Conservation (phyloP, 2,329 filamentous ascomycete genomes). For the Aspergillus sp. region DNA sequence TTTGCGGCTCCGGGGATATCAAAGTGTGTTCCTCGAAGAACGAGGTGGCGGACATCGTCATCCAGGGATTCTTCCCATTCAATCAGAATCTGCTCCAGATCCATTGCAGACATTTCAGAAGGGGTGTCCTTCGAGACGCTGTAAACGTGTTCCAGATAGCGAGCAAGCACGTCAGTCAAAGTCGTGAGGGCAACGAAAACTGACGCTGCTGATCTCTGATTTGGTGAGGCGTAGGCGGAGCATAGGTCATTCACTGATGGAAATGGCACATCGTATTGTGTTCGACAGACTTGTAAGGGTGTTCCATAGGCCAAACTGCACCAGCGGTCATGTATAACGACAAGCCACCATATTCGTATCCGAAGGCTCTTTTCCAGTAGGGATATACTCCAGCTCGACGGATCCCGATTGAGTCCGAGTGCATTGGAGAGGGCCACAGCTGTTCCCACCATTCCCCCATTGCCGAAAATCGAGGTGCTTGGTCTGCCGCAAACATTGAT, state of each 20-base stretch:
- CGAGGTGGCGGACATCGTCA: slow-evolving; percentile 32
- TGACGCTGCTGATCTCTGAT: slow-evolving; percentile 19
- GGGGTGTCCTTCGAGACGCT: slow-evolving; percentile 23
- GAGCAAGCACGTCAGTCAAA: slow-evolving; percentile 38
- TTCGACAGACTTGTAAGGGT: slow-evolving; percentile 40
- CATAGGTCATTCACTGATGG: slow-evolving; percentile 33
- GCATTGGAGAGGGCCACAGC: slow-evolving; percentile 48
- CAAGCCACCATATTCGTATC: slow-evolving; percentile 50
- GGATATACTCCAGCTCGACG: slow-evolving; percentile 47
- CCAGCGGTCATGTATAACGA: slow-evolving; percentile 50
- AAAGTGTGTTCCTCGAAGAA: slow-evolving; percentile 37
- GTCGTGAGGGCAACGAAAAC: slow-evolving; percentile 42
- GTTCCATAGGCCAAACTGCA: slow-evolving; percentile 48
- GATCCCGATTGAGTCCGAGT: slow-evolving; percentile 48
- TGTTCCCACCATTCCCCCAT: slow-evolving; percentile 44
- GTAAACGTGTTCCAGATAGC: slow-evolving; percentile 28
- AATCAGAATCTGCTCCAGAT: slow-evolving; percentile 34
- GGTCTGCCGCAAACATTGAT: slow-evolving; percentile 50
- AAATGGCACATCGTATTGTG: slow-evolving; percentile 43
- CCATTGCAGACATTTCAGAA: slow-evolving; percentile 10
- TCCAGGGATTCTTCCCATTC: slow-evolving; percentile 41
- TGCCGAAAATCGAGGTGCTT: slow-evolving; percentile 47
- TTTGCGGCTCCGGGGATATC: slow-evolving; percentile 43
- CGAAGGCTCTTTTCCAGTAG: slow-evolving; percentile 44
- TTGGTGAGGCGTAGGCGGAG: slow-evolving; percentile 5